Conservation (phyloP, 208 protist species). For the Leishmania gerbilli region DNA sequence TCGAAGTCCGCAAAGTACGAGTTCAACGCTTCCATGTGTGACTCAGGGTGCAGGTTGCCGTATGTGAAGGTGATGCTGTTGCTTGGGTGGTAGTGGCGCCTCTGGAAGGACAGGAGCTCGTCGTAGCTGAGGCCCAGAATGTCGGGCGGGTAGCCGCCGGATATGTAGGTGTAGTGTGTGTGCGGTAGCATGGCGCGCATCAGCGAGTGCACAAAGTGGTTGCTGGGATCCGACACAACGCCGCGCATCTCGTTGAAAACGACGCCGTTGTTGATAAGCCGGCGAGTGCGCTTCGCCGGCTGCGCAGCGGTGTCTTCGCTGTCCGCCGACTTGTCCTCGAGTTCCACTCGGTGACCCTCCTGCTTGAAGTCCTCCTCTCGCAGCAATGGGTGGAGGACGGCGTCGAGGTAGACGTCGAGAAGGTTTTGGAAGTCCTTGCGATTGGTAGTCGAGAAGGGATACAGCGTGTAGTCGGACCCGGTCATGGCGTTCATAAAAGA, state of each 20-base stretch:
- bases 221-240: constrained; percentile 83
- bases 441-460: constrained; percentile 94
- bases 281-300: constrained; percentile 15
- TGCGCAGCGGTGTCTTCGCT: neutral
- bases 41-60: constrained; percentile 73
- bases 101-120: constrained; percentile 89
- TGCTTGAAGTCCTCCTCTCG: constrained; percentile 91
- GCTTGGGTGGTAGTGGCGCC: constrained; percentile 90
- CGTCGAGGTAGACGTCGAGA: constrained; percentile 94
- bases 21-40: constrained; percentile 71
- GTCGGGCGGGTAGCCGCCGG: constrained; percentile 89
- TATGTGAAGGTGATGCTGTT: constrained; percentile 93
- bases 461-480: constrained; percentile 93
- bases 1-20: constrained; percentile 68
- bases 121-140: constrained; percentile 89
- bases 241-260: constrained; percentile 96
- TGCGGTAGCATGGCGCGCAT: constrained; percentile 82
- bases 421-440: constrained; percentile 92
- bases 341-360: constrained; percentile 92
- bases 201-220: constrained; percentile 72
- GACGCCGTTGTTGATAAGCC: constrained; percentile 89
- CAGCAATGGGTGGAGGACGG: constrained; percentile 90
- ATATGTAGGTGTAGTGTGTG: constrained; percentile 90
- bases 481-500: constrained; percentile 96
- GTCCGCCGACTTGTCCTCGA: constrained; percentile 39